Evolutionary conservation across 306 rosid genomes (phyloP).

Genomic region (Boehmeria nivea): DNA sequence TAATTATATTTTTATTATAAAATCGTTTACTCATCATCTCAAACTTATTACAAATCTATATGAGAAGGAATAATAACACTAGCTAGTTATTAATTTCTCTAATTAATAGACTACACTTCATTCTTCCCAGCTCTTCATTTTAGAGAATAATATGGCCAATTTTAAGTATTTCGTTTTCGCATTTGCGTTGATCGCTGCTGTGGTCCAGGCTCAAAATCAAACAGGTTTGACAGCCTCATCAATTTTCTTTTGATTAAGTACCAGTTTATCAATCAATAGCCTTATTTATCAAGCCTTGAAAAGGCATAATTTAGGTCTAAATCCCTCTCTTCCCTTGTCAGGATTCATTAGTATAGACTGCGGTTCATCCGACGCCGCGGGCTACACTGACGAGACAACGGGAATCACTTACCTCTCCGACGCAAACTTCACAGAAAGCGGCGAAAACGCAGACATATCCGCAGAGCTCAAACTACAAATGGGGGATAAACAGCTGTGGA

Average conservation of each 20-base stretch:
- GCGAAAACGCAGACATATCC: conserved; percentile 15
- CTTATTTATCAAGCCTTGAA: too few relatives aligned
- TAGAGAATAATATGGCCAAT: background rate
- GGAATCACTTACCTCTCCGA: conserved; percentile 47
- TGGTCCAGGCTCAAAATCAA: background rate
- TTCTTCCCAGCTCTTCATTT: too few relatives aligned
- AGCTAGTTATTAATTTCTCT: too few relatives aligned
- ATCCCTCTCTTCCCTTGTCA: conserved; percentile 6
- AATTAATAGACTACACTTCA: too few relatives aligned
- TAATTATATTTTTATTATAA: too few relatives aligned
- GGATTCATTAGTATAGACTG: conserved; percentile 60
- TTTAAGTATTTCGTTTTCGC: background rate
- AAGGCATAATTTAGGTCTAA: background rate
- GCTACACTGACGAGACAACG: conserved; percentile 21
- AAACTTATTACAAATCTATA: too few relatives aligned
- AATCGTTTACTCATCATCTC: too few relatives aligned
- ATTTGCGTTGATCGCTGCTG: background rate
- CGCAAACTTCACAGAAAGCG: conserved; percentile 32
- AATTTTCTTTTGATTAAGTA: too few relatives aligned
- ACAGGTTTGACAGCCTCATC: too few relatives aligned
- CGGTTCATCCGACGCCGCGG: conserved; percentile 26
- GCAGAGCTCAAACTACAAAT: background rate
- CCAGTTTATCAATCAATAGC: too few relatives aligned
- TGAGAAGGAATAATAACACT: too few relatives aligned
- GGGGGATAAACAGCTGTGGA: conserved; percentile 5